Conservation (phyloP, 164 flowering plant genomes). For the grape (Vitis vinifera) region ASM3070453v1 NC_081818.1:24815001-24815500, state of each 20-base stretch:
- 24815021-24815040: slow-evolving; percentile 83
- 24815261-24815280: slow-evolving; percentile 7
- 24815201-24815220: slow-evolving; percentile 14
- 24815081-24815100: neutral
- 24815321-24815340: neutral
- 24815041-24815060: slow-evolving; percentile 76
- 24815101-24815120: neutral
- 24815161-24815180: slow-evolving; percentile 40
- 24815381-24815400: too few relatives aligned
- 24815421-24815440: too few relatives aligned
- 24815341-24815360: neutral
- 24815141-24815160: slow-evolving; percentile 33
- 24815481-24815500: too few relatives aligned
- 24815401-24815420: too few relatives aligned
- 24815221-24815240: slow-evolving; percentile 26
- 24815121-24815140: neutral
- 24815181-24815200: slow-evolving; percentile 30
- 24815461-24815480: too few relatives aligned
- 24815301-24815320: neutral
- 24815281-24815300: neutral
- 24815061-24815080: slow-evolving; percentile 24
- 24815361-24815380: too few relatives aligned
- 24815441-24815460: too few relatives aligned
- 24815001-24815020: slow-evolving; percentile 95
- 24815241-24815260: slow-evolving; percentile 27